These are phyloP conservation scores for Emergomyces orientalis DNA, from an alignment of 2,329 filamentous ascomycete genomes.

Conservation along the genomic window DNA sequence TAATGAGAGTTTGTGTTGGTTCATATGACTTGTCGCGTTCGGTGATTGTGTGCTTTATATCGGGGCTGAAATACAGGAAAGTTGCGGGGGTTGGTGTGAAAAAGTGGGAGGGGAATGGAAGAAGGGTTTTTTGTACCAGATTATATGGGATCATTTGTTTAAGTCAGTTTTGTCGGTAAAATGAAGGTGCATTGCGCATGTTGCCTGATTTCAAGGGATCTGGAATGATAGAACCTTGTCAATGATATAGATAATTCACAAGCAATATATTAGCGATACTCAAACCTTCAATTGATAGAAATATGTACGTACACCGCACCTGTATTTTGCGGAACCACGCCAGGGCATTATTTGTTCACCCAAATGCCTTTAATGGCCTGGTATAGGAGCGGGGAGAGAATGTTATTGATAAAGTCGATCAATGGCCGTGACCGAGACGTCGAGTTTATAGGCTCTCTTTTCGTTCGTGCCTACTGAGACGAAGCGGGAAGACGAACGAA, in stretches of 20 bases:
- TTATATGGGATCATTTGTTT: background rate
- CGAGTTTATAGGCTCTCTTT: conserved; percentile 36
- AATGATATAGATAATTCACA: background rate
- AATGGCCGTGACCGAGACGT: conserved; percentile 54
- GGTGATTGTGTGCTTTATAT: background rate
- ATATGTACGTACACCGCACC: conserved; percentile 29
- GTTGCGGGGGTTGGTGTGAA: background rate
- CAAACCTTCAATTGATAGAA: background rate
- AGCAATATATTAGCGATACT: background rate
- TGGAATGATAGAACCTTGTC: background rate
- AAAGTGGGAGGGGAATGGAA: background rate
- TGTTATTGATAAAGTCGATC: no score
- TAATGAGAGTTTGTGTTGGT: background rate
- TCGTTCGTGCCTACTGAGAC: conserved; percentile 31
- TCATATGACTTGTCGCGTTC: background rate
- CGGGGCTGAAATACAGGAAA: background rate
- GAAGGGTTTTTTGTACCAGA: background rate
- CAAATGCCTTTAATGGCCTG: conserved; percentile 22
- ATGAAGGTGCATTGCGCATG: background rate
- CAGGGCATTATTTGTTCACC: no score
- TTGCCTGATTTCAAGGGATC: background rate
- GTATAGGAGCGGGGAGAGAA: conserved; percentile 42
- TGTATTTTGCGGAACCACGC: no score
- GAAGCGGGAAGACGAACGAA: conserved; percentile 28
- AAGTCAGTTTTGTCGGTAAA: background rate